phyloP scores from a whole-genome alignment of 257 asterid species.

The Phtheirospermum japonicum region DNA sequence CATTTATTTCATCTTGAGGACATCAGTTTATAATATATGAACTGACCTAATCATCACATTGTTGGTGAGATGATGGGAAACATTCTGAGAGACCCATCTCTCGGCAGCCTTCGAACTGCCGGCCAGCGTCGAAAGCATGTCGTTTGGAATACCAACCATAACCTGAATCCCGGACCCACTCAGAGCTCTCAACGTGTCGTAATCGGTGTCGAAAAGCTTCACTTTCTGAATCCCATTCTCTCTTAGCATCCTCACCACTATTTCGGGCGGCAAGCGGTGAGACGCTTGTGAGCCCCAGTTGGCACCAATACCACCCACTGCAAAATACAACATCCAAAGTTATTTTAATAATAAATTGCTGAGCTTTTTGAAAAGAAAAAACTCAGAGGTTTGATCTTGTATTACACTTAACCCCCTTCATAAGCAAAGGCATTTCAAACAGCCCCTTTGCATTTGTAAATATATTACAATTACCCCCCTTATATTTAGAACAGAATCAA shows the following conservation, averaged over 20 bases:
- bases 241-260: conserved; percentile 71
- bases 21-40: background rate
- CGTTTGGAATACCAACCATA: conserved; percentile 94
- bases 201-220: conserved; percentile 84
- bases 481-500: no score
- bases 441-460: no score
- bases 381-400: no score
- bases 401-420: no score
- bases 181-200: conserved; percentile 65
- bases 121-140: conserved; percentile 62
- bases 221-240: conserved; percentile 78
- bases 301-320: conserved; percentile 70
- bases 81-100: conserved; percentile 74
- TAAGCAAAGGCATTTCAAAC: no score
- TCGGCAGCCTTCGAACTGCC: conserved; percentile 67
- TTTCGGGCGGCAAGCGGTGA: conserved; percentile 59
- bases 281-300: conserved; percentile 86
- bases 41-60: conserved; percentile 70
- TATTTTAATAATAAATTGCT: no score
- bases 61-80: conserved; percentile 49
- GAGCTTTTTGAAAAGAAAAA: no score
- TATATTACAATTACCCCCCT: no score
- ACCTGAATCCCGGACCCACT: conserved; percentile 74
- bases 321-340: conserved; percentile 2
- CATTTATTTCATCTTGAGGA: background rate